phyloP scores from a whole-genome alignment of 495 filamentous ascomycete species.

The Staphylotrichum tortipilum region DNA sequence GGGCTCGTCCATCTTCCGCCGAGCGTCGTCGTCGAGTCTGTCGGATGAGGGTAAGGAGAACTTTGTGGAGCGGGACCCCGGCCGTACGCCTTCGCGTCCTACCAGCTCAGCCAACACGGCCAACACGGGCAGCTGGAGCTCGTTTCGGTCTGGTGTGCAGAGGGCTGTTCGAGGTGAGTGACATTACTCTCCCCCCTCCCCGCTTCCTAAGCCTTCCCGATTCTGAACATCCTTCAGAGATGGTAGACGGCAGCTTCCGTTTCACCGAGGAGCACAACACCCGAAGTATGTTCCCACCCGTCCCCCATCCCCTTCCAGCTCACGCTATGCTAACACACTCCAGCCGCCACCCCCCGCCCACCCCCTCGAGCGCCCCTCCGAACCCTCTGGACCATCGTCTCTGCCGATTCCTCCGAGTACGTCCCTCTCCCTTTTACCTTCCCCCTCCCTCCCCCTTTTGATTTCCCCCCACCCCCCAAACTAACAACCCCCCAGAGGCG shows the following conservation, averaged over 20 bases:
- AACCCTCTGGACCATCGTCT: constrained; percentile 7
- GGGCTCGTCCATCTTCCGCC: neutral
- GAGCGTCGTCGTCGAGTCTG: neutral
- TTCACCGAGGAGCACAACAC: neutral
- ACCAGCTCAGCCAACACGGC: neutral
- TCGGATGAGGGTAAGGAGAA: neutral
- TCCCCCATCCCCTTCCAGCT: neutral
- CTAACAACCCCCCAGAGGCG: neutral
- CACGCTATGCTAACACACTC: neutral
- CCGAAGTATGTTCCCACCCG: neutral
- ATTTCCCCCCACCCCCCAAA: neutral
- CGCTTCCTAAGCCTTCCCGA: no score
- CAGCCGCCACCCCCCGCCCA: neutral
- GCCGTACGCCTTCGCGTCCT: no score
- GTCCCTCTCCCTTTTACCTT: neutral
- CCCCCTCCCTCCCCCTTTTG: no score
- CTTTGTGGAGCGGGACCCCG: no score
- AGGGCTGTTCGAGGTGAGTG: constrained; percentile 1
- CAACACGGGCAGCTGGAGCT: constrained; percentile 6
- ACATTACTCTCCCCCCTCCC: no score
- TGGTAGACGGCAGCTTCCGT: constrained; percentile 1
- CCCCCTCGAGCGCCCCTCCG: neutral
- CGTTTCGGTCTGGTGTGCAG: constrained; percentile 3
- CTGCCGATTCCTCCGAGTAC: constrained; percentile 5
- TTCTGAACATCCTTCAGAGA: neutral